Base-by-base conservation (phyloP, 176 grass and related monocot species). In the Oryza coarctata region DNA sequence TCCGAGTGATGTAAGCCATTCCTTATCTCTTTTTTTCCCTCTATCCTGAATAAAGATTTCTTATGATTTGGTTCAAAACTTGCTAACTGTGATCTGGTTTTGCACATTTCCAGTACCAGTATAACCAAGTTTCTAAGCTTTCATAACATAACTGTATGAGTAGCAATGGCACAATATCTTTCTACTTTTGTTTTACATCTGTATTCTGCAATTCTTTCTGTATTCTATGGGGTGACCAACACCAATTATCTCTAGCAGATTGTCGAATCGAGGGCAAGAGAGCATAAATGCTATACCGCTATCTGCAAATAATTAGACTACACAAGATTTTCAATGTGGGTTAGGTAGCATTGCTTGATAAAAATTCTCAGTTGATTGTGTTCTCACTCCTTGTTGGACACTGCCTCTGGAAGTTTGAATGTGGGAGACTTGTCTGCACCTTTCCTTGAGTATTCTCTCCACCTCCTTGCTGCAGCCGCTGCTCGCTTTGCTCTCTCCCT, bases 371-470 rank as follows among this genome's bases (percentile, higher is more conserved):
- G 17, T 22, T 75, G 38, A 28, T 1, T 45, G 6, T 73, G 66
- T 73, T 38, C 88, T 88, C 87, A 84, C 13, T 98, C 90, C 67
- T 88, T 91, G 57, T 26, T 86, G 57, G 96, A 77, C 45, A 85
- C 85, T 75, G 89, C 86, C 88, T 95, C 96, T 52, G 96, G 90
- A 88, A 98, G 96, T 75, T 92, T 93, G 79, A 88, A 90, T 22
- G 87, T 87, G 0, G 96, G 91, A 41, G 82, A 89, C 83, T 71
- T 89, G 85, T 95, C 96, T 1, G 87, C 70, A 8, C 96, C 90
- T 89, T 85, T 98, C 79, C 93, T 98, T 2, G 96, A 98, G 89
- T 92, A 98, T 76, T 98, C 96, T 83, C 96, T 88, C 96, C 96
- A 98, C 73, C 93, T 93, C 83, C 93, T 84, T 7, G 96, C 89